Evolutionary conservation across 768 basidiomycete species (phyloP).

Genomic region (Naganishia randhawae): DNA sequence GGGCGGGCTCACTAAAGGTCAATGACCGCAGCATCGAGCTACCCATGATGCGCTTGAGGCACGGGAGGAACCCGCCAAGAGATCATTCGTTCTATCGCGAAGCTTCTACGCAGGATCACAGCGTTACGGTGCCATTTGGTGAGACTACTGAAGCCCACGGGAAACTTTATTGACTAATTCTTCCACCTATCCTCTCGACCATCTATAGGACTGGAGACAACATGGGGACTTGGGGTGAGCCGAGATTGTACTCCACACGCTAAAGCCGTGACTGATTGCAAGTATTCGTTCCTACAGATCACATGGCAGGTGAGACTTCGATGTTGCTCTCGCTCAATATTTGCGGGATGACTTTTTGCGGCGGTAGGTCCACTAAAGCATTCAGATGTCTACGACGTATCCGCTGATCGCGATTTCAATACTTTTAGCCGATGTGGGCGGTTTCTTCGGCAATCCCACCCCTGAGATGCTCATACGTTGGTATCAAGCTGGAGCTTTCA

Average conservation of each 20-base stretch:
- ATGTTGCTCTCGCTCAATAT: constrained; percentile 87
- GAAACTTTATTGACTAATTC: background rate
- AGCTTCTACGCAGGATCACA: constrained; percentile 95
- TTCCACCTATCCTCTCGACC: background rate
- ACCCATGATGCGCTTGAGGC: constrained; percentile 74
- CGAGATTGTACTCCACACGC: no score
- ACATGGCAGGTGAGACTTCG: constrained; percentile 86
- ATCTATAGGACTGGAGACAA: constrained; percentile 76
- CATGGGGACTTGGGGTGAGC: constrained; percentile 74
- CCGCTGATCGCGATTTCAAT: constrained; percentile 13
- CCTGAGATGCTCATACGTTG: constrained; percentile 92
- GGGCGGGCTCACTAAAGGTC: background rate
- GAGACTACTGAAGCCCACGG: background rate
- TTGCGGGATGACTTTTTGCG: constrained; percentile 84
- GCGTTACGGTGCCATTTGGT: constrained; percentile 93
- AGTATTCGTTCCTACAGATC: constrained; percentile 56
- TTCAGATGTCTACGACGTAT: background rate
- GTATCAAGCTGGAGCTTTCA: constrained; percentile 93
- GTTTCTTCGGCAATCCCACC: constrained; percentile 96
- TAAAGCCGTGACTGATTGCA: background rate
- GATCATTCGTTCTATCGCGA: constrained; percentile 93
- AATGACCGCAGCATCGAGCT: constrained; percentile 65
- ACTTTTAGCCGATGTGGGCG: constrained; percentile 83
- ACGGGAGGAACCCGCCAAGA: constrained; percentile 68
- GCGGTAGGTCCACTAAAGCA: constrained; percentile 61